Percentiles rank a stretch among this genome's conserved stretches.
phyloP scores from a whole-genome alignment of 106 monocot genomes.

The Hemerocallis citrina region DNA sequence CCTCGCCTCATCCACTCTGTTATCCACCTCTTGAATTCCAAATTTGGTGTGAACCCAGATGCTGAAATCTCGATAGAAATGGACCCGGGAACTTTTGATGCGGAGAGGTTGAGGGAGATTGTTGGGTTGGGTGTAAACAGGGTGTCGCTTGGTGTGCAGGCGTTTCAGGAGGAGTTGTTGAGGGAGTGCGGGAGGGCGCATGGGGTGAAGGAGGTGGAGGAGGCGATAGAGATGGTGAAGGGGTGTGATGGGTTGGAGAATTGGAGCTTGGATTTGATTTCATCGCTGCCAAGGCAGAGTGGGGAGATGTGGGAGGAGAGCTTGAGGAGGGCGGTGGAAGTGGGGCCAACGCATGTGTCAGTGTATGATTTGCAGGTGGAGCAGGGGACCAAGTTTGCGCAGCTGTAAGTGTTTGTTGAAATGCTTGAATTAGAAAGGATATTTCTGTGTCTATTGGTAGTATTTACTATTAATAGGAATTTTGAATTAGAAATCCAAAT shows the following conservation, averaged over 20 bases:
- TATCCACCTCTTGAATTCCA: constrained; percentile 29
- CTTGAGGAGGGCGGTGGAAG: constrained; percentile 41
- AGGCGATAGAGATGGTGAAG: constrained; percentile 54
- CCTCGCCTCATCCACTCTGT: constrained; percentile 38
- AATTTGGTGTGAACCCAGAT: constrained; percentile 29
- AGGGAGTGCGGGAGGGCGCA: constrained; percentile 74
- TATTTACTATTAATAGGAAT: no score
- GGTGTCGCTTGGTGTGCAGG: constrained; percentile 95
- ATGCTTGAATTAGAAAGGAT: no score
- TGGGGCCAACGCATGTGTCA: constrained; percentile 61
- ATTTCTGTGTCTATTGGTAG: no score
- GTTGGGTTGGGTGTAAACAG: constrained; percentile 65
- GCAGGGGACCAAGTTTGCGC: constrained; percentile 91
- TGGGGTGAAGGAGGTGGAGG: constrained; percentile 59
- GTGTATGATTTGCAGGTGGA: constrained; percentile 98
- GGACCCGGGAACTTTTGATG: constrained; percentile 95
- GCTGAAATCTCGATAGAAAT: constrained; percentile 92
- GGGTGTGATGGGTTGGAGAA: constrained; percentile 37
- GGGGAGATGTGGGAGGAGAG: constrained; percentile 82
- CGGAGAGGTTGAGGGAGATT: constrained; percentile 30
- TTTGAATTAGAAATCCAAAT: no score
- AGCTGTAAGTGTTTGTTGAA: constrained; percentile 83
- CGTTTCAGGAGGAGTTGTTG: constrained; percentile 88
- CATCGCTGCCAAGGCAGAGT: constrained; percentile 72
- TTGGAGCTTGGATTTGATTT: constrained; percentile 96